Conservation (phyloP, 2,329 filamentous ascomycete genomes). For the Coleophoma eucalyptorum region DNA sequence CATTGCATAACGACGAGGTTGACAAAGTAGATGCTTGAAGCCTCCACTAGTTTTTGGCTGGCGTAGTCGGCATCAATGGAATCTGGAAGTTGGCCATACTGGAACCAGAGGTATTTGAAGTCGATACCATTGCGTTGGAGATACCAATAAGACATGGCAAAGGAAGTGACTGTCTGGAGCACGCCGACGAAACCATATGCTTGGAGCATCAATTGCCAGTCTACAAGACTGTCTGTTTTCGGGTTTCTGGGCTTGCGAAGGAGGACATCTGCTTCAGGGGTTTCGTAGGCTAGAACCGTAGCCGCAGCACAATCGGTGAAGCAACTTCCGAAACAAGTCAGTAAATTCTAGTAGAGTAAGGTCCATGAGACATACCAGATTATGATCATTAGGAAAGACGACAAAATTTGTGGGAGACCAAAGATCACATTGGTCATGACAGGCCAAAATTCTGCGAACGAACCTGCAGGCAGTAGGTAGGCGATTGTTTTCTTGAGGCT, state of each 20-base stretch:
- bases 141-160: slow-evolving; percentile 66
- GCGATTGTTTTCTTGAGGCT: slow-evolving; percentile 69
- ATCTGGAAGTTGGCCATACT: slow-evolving; percentile 49
- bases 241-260: slow-evolving; percentile 64
- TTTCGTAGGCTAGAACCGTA: slow-evolving; percentile 71
- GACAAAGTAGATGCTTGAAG: slow-evolving; percentile 66
- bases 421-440: slow-evolving; percentile 62
- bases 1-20: slow-evolving; percentile 80
- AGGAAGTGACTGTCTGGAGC: slow-evolving; percentile 54
- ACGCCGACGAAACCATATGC: slow-evolving; percentile 70
- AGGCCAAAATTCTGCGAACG: slow-evolving; percentile 57
- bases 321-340: slow-evolving; percentile 35
- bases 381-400: slow-evolving; percentile 51
- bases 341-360: neutral
- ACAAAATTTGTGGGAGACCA: slow-evolving; percentile 56
- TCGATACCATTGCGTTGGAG: slow-evolving; percentile 58
- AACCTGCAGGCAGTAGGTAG: slow-evolving; percentile 54
- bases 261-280: slow-evolving; percentile 72
- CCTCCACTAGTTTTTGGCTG: slow-evolving; percentile 39
- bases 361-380: slow-evolving; percentile 26
- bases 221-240: slow-evolving; percentile 67
- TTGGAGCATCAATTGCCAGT: slow-evolving; percentile 69
- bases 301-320: slow-evolving; percentile 76
- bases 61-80: slow-evolving; percentile 48
- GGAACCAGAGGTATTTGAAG: slow-evolving; percentile 65